These are phyloP conservation scores for Yarrowia osloensis DNA, from an alignment of 805 yeast genomes.

Conservation along the genomic window DNA sequence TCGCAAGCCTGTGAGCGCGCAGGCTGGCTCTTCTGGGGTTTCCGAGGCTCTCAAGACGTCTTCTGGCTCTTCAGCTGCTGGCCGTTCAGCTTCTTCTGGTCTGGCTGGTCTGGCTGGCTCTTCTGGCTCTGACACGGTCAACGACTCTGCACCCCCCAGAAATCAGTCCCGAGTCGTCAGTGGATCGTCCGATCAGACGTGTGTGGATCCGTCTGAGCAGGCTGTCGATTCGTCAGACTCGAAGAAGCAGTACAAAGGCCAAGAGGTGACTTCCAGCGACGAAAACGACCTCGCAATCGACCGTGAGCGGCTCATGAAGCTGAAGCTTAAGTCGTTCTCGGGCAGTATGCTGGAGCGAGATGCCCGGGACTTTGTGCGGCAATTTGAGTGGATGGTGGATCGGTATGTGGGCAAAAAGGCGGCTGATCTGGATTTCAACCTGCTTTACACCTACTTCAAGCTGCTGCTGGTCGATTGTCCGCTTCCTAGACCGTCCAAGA, in stretches of 20 bases:
- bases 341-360: not conserved
- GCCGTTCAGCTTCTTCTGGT: too few relatives aligned
- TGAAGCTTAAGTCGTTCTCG: not conserved
- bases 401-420: not conserved
- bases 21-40: not conserved
- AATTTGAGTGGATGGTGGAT: not conserved
- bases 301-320: not conserved
- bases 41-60: too few relatives aligned
- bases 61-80: not conserved
- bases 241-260: too few relatives aligned
- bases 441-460: not conserved
- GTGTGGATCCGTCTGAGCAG: not conserved
- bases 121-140: not conserved
- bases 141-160: not conserved
- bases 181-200: not conserved
- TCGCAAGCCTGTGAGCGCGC: not conserved
- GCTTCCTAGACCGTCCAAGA: not conserved
- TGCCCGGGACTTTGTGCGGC: slow-evolving; percentile 3
- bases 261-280: too few relatives aligned
- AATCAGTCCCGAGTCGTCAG: not conserved
- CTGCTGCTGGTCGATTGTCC: not conserved
- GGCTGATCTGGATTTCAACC: not conserved
- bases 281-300: not conserved
- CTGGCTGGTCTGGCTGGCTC: too few relatives aligned
- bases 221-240: not conserved